These are phyloP conservation scores for Fusarium continuum DNA, from an alignment of 2,329 filamentous ascomycete species.

Conservation along the genomic window DNA sequence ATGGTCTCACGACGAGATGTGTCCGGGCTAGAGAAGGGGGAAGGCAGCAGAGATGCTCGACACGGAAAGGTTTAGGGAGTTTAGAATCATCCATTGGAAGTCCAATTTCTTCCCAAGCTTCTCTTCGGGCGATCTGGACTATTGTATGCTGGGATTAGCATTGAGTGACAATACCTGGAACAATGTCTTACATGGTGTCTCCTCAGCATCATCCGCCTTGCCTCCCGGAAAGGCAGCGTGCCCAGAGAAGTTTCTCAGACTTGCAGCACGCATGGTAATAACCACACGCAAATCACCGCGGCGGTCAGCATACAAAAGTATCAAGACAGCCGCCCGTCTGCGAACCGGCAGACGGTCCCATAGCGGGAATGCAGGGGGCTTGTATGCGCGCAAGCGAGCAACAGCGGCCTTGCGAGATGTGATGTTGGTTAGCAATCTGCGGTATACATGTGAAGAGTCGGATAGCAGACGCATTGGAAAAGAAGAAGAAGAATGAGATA, in stretches of 20 bases:
- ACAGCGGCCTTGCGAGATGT: slow-evolving; percentile 61
- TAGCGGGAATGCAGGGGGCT: slow-evolving; percentile 66
- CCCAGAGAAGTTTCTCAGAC: slow-evolving; percentile 75
- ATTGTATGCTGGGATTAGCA: slow-evolving; percentile 55
- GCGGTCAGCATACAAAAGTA: slow-evolving; percentile 87
- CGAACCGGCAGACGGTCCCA: slow-evolving; percentile 70
- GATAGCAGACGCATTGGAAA: slow-evolving; percentile 25
- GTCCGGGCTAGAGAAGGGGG: slow-evolving; percentile 79
- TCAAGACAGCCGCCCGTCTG: slow-evolving; percentile 84
- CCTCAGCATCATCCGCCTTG: slow-evolving; percentile 66
- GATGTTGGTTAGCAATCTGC: slow-evolving; percentile 25
- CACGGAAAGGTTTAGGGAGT: slow-evolving; percentile 79
- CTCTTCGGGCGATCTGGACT: slow-evolving; percentile 85
- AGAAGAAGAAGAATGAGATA: not conserved
- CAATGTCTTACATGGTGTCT: slow-evolving; percentile 65
- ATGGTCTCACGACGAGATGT: slow-evolving; percentile 77
- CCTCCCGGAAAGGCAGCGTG: slow-evolving; percentile 89
- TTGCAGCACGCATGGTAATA: slow-evolving; percentile 73
- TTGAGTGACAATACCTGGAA: not conserved
- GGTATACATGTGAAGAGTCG: slow-evolving; percentile 3
- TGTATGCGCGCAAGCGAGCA: slow-evolving; percentile 68
- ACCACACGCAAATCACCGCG: slow-evolving; percentile 79
- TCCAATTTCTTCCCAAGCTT: slow-evolving; percentile 94
- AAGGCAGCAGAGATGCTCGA: slow-evolving; percentile 88
- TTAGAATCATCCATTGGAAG: slow-evolving; percentile 75